Conservation (phyloP, 768 basidiomycete genomes). For the Porphyrellus cyaneotinctus region DNA sequence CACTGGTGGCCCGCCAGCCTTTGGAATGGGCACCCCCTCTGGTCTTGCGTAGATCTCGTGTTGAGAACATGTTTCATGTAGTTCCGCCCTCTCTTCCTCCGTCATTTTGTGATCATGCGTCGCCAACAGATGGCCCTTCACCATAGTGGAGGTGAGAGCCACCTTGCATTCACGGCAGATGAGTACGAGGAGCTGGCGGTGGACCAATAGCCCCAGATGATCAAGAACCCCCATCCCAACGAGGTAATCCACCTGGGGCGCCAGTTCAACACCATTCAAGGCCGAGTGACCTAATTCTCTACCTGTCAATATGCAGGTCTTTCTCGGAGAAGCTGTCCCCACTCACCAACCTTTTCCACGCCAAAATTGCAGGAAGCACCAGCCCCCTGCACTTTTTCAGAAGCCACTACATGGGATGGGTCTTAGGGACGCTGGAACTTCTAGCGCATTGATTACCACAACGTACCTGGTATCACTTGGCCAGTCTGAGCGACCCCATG, state of each 20-base stretch:
- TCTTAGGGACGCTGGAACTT: no score
- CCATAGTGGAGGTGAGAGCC: not conserved
- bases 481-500: no score
- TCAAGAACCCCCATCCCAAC: not conserved
- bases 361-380: no score
- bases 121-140: not conserved
- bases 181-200: not conserved
- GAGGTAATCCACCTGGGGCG: not conserved
- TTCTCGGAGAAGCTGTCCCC: no score
- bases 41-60: not conserved
- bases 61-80: not conserved
- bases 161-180: not conserved
- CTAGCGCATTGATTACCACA: no score
- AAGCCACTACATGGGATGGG: no score
- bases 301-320: no score
- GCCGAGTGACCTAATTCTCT: no score
- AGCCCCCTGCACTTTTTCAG: no score
- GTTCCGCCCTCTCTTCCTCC: not conserved
- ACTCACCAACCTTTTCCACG: no score
- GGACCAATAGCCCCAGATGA: not conserved
- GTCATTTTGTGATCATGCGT: not conserved
- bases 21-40: not conserved
- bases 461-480: no score
- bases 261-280: not conserved
- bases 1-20: conserved; percentile 1